Evolutionary conservation across 805 yeast genomes (phyloP).

Genomic region (Scheffersomyces coipomensis): DNA sequence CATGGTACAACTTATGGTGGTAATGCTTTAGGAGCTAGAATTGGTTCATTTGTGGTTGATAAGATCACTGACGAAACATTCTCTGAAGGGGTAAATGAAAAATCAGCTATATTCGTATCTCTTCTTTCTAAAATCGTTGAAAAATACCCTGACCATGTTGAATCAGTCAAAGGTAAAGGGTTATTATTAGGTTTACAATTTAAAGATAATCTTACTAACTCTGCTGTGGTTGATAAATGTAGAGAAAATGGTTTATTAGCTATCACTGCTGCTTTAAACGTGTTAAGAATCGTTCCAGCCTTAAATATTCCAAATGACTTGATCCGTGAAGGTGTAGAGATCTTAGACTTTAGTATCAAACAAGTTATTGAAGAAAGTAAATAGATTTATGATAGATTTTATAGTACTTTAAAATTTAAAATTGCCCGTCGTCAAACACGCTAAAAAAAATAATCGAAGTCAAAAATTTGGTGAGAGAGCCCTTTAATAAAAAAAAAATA

Average conservation of each 20-base stretch:
- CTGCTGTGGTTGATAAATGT: constrained; percentile 61
- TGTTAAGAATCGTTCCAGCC: constrained; percentile 89
- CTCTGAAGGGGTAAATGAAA: constrained; percentile 55
- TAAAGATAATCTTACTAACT: constrained; percentile 51
- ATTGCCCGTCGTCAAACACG: too few relatives aligned
- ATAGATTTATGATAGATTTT: background rate
- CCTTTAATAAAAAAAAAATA: too few relatives aligned
- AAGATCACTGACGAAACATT: constrained; percentile 62
- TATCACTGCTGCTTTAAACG: constrained; percentile 90
- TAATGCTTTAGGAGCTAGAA: constrained; percentile 85
- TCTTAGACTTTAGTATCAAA: constrained; percentile 58
- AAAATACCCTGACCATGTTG: constrained; percentile 59
- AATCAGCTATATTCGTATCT: constrained; percentile 55
- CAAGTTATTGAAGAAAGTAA: constrained; percentile 3
- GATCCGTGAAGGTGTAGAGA: constrained; percentile 67
- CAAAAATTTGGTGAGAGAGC: too few relatives aligned
- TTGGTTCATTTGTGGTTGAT: constrained; percentile 74
- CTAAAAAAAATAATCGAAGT: too few relatives aligned
- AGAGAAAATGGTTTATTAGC: constrained; percentile 79
- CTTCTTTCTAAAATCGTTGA: constrained; percentile 51
- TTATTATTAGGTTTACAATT: constrained; percentile 83
- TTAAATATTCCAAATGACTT: constrained; percentile 73
- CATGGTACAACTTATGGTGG: constrained; percentile 99
- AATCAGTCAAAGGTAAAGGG: constrained; percentile 84
- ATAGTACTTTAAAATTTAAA: too few relatives aligned